Base-by-base conservation (phyloP, 2,329 filamentous ascomycete genomes). In the Didymella glomerata region DNA sequence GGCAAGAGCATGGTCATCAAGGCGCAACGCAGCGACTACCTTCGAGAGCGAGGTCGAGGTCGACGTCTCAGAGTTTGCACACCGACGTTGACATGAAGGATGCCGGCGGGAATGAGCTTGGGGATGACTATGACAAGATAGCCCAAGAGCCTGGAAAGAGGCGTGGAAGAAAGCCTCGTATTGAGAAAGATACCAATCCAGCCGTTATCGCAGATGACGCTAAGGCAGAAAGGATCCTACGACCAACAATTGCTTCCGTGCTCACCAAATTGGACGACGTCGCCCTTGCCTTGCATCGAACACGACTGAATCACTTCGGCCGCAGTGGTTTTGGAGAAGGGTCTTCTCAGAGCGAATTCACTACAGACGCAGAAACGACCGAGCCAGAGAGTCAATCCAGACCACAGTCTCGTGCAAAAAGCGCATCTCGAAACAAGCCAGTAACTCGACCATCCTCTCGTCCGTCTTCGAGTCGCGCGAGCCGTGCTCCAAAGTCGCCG, bases 191-290 rank as follows among this genome's bases (percentile, higher is more conserved):
- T 18, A n/a, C 49, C 9, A 68, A 61, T 38, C 86, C 90, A 0
- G 80, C 83, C 2, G 77, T 91, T 5, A 84, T 90, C 8, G 84
- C 86, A 1, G 89, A 96, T 67, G 92, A 96, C 65, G 87, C 90
- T 1, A 73, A 82, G 47, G 90, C 91, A 0, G 80, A 84, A 58
- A 73, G 77, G 1, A 80, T 96, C 5, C 79, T 97, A 16, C 83
- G 84, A 0, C 91, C 92, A 0, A 83, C 86, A 0, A 83, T 90
- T 11, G 83, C 88, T n/a, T 88, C 91, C 64, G 84, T 93, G 16
- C 81, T 97, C 9, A 78, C 82, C 1, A 85, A 87, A 34, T 73
- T 97, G 1, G 92, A 97, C 67, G 76, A 81, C 5, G 82, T 94
- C 0, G 83, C 97, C 6, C 80, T 83, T 28, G 85, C 88, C 3